A percentile compares a stretch with the other conserved stretches of the same genome.
Conservation (phyloP, 148 eudicot species). For the Cornus suecica region DNA sequence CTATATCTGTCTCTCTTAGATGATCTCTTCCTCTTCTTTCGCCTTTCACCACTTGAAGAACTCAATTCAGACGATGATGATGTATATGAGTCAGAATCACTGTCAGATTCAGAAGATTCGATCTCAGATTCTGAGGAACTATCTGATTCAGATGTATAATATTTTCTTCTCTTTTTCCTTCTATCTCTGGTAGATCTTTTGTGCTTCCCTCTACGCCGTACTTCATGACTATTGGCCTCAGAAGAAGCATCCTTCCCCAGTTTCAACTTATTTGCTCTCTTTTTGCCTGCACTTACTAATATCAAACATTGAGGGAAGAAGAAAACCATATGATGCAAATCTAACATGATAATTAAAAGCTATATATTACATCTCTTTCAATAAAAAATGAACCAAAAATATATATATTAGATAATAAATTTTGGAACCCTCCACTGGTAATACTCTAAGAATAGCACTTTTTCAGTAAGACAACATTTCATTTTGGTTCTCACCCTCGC, state of each 20-base stretch:
- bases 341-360: neutral
- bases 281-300: slow-evolving; percentile 52
- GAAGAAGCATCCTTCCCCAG: slow-evolving; percentile 42
- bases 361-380: neutral
- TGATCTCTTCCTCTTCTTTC: slow-evolving; percentile 69
- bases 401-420: no score
- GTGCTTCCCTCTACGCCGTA: slow-evolving; percentile 50
- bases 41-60: slow-evolving; percentile 82
- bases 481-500: slow-evolving; percentile 43
- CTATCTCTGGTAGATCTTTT: slow-evolving; percentile 64
- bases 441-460: neutral
- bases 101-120: slow-evolving; percentile 56
- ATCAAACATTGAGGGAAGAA: neutral
- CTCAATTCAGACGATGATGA: slow-evolving; percentile 62
- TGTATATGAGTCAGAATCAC: slow-evolving; percentile 58
- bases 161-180: slow-evolving; percentile 64
- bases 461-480: neutral
- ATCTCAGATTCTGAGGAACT: slow-evolving; percentile 65
- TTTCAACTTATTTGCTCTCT: slow-evolving; percentile 45
- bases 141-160: slow-evolving; percentile 76
- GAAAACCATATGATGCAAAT: neutral
- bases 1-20: slow-evolving; percentile 57
- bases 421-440: neutral
- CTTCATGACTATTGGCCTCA: slow-evolving; percentile 39
- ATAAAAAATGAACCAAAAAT: neutral